Percentiles rank a stretch among this genome's conserved stretches.
These are phyloP conservation scores for Heliamphora exappendiculata DNA, from an alignment of 148 eudicot genomes.

Conservation along the genomic window DNA sequence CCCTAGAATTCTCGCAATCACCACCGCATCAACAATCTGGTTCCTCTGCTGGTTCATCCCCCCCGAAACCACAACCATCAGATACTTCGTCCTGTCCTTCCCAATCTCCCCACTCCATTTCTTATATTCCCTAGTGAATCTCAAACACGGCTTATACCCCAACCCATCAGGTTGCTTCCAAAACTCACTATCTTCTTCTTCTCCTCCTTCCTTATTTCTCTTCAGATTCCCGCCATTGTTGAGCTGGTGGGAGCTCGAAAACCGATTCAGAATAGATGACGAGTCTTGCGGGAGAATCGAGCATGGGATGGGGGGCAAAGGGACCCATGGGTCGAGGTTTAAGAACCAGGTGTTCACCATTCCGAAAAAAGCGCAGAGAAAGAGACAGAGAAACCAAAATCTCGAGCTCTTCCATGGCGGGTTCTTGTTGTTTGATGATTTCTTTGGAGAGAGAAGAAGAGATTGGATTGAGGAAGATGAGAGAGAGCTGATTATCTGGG, in stretches of 20 bases:
- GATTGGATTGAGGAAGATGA: constrained; percentile 63
- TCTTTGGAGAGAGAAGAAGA: constrained; percentile 49
- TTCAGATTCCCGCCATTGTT: background rate
- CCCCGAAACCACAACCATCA: constrained; percentile 88
- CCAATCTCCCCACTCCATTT: constrained; percentile 20
- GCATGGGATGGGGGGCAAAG: constrained; percentile 44
- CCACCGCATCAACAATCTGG: constrained; percentile 98
- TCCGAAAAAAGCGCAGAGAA: constrained; percentile 43
- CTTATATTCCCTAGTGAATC: constrained; percentile 46
- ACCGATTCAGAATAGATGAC: constrained; percentile 15
- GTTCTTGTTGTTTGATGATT: constrained; percentile 24
- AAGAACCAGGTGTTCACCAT: constrained; percentile 41
- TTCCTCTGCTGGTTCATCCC: constrained; percentile 97
- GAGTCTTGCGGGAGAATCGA: constrained; percentile 17
- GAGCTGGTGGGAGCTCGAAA: constrained; percentile 9
- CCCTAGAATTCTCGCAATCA: constrained; percentile 84
- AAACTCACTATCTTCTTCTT: constrained; percentile 33
- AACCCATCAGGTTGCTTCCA: constrained; percentile 81
- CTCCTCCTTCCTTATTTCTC: background rate
- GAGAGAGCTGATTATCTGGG: constrained; percentile 58
- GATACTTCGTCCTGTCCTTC: constrained; percentile 49
- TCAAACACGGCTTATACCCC: constrained; percentile 70
- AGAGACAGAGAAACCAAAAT: constrained; percentile 36
- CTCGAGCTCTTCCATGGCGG: constrained; percentile 31
- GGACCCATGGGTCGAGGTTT: constrained; percentile 37